Conservation (phyloP, 208 protist species). For the Kentomonas sorsogonicus region DNA sequence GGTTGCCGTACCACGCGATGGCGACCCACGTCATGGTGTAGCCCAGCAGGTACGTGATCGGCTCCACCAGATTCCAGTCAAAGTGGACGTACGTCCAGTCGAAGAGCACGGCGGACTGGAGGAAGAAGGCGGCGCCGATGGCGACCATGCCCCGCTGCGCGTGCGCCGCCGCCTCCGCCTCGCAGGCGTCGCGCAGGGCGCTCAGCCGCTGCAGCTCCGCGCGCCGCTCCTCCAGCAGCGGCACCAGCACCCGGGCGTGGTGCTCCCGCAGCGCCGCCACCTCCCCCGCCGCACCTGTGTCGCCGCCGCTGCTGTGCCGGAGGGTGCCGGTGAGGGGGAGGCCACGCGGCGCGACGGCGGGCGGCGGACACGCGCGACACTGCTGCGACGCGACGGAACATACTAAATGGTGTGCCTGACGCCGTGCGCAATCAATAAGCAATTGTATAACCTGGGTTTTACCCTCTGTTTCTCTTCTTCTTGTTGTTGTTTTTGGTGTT, state of each 20-base stretch:
- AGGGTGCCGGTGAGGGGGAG: not conserved
- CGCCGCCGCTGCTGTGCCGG: not conserved
- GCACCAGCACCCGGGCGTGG: slow-evolving; percentile 23
- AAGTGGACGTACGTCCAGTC: slow-evolving; percentile 83
- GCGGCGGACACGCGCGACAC: not conserved
- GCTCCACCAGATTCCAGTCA: slow-evolving; percentile 86
- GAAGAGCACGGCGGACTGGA: slow-evolving; percentile 49
- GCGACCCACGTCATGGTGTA: slow-evolving; percentile 70
- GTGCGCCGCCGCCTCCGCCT: slow-evolving; percentile 19
- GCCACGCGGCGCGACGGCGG: not conserved
- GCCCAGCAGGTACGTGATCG: slow-evolving; percentile 80
- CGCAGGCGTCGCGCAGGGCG: slow-evolving; percentile 23
- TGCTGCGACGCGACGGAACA: not conserved
- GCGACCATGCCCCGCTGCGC: slow-evolving; percentile 21
- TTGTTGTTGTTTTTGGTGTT: too few relatives aligned
- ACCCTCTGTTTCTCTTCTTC: too few relatives aligned
- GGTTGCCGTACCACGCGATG: slow-evolving; percentile 54
- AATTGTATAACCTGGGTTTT: too few relatives aligned
- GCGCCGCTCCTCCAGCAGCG: slow-evolving; percentile 21
- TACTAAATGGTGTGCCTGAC: not conserved
- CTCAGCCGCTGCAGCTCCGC: slow-evolving; percentile 26
- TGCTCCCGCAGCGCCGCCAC: slow-evolving; percentile 22
- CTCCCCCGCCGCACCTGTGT: not conserved
- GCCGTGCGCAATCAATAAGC: too few relatives aligned
- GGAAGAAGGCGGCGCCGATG: slow-evolving; percentile 37